These are phyloP conservation scores for Viola odorata DNA, from an alignment of 345 rosid genomes.

Conservation along the genomic window DNA sequence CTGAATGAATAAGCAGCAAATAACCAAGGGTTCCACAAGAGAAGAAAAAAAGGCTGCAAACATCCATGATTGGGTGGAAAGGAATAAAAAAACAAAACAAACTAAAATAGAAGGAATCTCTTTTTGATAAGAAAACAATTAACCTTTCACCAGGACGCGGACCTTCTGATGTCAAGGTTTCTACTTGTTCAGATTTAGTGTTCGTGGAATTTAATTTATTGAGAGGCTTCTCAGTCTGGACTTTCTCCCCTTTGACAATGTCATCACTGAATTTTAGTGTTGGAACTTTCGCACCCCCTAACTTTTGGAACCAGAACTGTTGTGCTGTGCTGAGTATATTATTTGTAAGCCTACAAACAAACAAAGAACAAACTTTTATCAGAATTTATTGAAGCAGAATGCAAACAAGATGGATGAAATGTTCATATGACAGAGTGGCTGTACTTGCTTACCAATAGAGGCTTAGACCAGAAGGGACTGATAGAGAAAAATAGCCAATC, in stretches of 20 bases:
- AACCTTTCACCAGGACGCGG: conserved; percentile 75
- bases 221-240: conserved; percentile 34
- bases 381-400: background rate
- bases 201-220: conserved; percentile 30
- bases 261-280: conserved; percentile 36
- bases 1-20: conserved; percentile 31
- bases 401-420: background rate
- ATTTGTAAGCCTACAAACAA: conserved; percentile 70
- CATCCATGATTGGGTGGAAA: too few species aligned
- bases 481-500: conserved; percentile 92
- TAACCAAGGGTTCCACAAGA: background rate
- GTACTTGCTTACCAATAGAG: conserved; percentile 74
- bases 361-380: background rate
- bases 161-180: conserved; percentile 48
- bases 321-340: conserved; percentile 83
- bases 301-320: conserved; percentile 92
- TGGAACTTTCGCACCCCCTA: conserved; percentile 69
- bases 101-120: background rate
- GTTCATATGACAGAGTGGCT: conserved; percentile 4
- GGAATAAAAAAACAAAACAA: background rate
- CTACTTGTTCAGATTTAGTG: conserved; percentile 27
- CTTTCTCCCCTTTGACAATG: conserved; percentile 37
- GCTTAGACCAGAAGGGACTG: conserved; percentile 99
- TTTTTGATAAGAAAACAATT: conserved; percentile 1
- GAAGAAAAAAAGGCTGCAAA: too few species aligned